Conservation (phyloP, 2,329 filamentous ascomycete genomes). For the Hyphodiscus sp. region DNA sequence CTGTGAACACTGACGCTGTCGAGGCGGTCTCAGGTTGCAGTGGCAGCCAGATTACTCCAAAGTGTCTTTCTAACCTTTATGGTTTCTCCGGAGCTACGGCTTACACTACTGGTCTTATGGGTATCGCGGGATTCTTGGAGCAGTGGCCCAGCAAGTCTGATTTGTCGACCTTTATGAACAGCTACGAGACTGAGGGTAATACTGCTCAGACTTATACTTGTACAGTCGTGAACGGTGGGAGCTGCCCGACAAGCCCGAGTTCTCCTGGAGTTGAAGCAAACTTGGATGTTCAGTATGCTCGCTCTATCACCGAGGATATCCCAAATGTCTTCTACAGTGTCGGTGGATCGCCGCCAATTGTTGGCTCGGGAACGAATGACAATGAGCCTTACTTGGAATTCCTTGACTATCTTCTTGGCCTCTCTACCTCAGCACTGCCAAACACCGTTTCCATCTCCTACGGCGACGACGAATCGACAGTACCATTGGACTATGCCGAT, state of each 20-base stretch:
- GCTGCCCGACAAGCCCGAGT: slow-evolving; percentile 22
- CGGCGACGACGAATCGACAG: slow-evolving; percentile 45
- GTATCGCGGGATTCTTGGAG: slow-evolving; percentile 26
- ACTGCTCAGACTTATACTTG: slow-evolving; percentile 30
- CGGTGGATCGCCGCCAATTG: slow-evolving; percentile 48
- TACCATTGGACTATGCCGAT: slow-evolving; percentile 48
- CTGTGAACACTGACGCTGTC: slow-evolving; percentile 4
- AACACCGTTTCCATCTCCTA: slow-evolving; percentile 53
- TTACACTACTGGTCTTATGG: slow-evolving; percentile 20
- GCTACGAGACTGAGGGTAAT: slow-evolving; percentile 21
- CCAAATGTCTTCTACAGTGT: slow-evolving; percentile 50
- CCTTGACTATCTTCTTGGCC: slow-evolving; percentile 50
- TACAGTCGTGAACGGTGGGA: slow-evolving; percentile 26
- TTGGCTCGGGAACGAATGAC: slow-evolving; percentile 39
- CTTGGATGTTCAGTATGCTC: slow-evolving; percentile 51
- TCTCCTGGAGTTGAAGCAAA: slow-evolving; percentile 42
- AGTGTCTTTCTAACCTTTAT: slow-evolving; percentile 27
- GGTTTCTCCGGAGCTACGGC: slow-evolving; percentile 17
- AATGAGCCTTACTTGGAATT: slow-evolving; percentile 66
- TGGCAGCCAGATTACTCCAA: slow-evolving; percentile 22
- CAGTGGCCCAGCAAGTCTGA: slow-evolving; percentile 24
- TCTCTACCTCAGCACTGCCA: slow-evolving; percentile 46
- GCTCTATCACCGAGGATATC: slow-evolving; percentile 48
- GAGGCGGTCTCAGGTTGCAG: slow-evolving; percentile 23
- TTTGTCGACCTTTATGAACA: slow-evolving; percentile 24